phyloP scores from a whole-genome alignment of 768 basidiomycete species.

The Hygrophorus pudorinus region DNA sequence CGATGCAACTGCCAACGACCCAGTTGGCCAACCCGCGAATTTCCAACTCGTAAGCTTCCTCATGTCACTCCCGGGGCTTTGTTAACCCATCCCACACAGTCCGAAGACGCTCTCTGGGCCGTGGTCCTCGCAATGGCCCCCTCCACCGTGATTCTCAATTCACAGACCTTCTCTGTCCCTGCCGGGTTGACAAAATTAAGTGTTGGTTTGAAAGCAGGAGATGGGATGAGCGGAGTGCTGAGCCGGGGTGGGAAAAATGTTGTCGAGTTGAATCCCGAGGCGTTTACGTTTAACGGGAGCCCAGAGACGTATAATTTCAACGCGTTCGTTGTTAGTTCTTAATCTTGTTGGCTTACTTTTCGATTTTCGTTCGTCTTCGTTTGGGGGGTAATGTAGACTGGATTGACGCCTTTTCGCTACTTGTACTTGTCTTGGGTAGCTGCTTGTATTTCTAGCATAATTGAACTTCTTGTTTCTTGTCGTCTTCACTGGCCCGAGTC shows the following conservation, averaged over 20 bases:
- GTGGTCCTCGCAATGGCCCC: constrained; percentile 52
- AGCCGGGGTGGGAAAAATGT: constrained; percentile 36
- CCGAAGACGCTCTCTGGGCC: constrained; percentile 58
- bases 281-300: constrained; percentile 43
- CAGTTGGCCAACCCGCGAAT: constrained; percentile 45
- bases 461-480: no score
- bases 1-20: constrained; percentile 42
- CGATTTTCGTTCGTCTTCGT: no score
- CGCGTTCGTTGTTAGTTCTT: constrained; percentile 41
- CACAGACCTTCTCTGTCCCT: constrained; percentile 36
- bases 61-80: no score
- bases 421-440: no score
- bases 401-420: no score
- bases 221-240: constrained; percentile 39
- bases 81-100: constrained; percentile 23
- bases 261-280: constrained; percentile 35
- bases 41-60: constrained; percentile 40
- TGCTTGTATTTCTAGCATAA: no score
- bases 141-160: constrained; percentile 42
- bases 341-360: no score
- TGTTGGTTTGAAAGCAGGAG: constrained; percentile 42
- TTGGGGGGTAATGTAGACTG: no score
- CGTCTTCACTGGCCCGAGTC: no score
- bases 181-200: constrained; percentile 56
- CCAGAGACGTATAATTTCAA: constrained; percentile 66